Base-by-base conservation (phyloP, 441 rosid genomes). In the Pelargonium myrrhifolium region DNA sequence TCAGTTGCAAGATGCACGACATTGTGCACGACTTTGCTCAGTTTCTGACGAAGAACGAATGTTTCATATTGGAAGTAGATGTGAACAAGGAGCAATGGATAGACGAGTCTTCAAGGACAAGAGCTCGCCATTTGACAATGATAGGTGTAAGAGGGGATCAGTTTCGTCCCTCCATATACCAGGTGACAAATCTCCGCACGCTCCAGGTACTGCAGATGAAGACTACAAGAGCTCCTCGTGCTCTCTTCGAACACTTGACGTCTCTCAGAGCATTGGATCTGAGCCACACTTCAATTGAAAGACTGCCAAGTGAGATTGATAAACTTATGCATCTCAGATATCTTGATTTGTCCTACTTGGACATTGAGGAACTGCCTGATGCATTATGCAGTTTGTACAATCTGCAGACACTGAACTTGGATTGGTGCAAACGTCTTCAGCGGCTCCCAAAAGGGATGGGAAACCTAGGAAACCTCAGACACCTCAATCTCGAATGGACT, bases 1-100 rank as follows among this genome's bases (percentile, higher is more conserved):
- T 17, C 17, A 11, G 10, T 0, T 68, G 72, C 3, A 68, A 68
- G 66, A 68, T 68, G 47, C 66, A 62, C 47, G 72, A 24, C 31
- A 28, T 28, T 28, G 31, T 28, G 31, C 31, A 28, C 31, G 31
- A 28, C 31, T 28, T 61, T 62, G 66, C 66, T 1, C 43, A 45
- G 58, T 62, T 9, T 61, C 26, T 61, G 0, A 12, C 6, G 17
- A 43, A 43, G 28, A 24, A 62, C 10, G 61, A 68, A 9, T 68
- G 61, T 12, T 43, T 45, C 0, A 7, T 24, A 0, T 0, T 42
- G 2, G 26, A 24, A 62, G 9, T 22, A 0, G 17, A 18, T 24
- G 14, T 1, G 40, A 2, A 0, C 5, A 31, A 28, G 1, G 65
- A 45, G 5, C 4, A n/a, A 5, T 4, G 3, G 6, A 28, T 28